These are phyloP conservation scores for Candida frijolesensis DNA, from an alignment of 1,139 yeast genomes.

Conservation along the genomic window DNA sequence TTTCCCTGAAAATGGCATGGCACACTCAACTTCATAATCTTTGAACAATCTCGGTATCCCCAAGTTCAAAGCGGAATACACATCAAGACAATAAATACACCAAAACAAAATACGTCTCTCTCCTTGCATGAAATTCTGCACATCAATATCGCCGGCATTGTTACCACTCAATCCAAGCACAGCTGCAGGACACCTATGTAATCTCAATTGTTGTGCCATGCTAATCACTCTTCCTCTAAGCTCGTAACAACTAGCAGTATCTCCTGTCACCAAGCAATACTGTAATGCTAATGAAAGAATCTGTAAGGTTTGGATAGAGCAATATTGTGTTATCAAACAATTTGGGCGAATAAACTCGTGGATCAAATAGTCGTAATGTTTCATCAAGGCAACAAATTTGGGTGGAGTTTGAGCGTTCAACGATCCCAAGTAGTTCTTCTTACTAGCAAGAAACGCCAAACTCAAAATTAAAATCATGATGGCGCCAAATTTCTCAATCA, in stretches of 20 bases:
- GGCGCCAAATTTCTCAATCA: slow-evolving; percentile 62
- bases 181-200: slow-evolving; percentile 88
- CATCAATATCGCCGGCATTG: slow-evolving; percentile 55
- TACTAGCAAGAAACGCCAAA: slow-evolving; percentile 53
- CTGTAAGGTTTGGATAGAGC: slow-evolving; percentile 73
- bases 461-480: slow-evolving; percentile 59
- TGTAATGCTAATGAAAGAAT: slow-evolving; percentile 68
- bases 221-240: slow-evolving; percentile 75
- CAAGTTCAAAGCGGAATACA: slow-evolving; percentile 69
- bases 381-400: slow-evolving; percentile 29
- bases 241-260: slow-evolving; percentile 72
- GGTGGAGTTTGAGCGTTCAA: slow-evolving; percentile 18
- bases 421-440: slow-evolving; percentile 24
- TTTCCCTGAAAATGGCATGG: slow-evolving; percentile 72
- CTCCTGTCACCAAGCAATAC: slow-evolving; percentile 75
- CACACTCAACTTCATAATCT: slow-evolving; percentile 85
- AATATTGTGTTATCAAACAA: slow-evolving; percentile 52
- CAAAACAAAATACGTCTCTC: slow-evolving; percentile 82
- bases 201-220: slow-evolving; percentile 83
- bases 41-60: slow-evolving; percentile 83
- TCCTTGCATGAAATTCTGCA: slow-evolving; percentile 65
- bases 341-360: slow-evolving; percentile 55
- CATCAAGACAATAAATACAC: slow-evolving; percentile 80
- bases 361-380: slow-evolving; percentile 54
- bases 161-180: slow-evolving; percentile 53